phyloP scores from a whole-genome alignment of 2,329 filamentous ascomycete genomes.

The Cyphellophora europaea region DNA sequence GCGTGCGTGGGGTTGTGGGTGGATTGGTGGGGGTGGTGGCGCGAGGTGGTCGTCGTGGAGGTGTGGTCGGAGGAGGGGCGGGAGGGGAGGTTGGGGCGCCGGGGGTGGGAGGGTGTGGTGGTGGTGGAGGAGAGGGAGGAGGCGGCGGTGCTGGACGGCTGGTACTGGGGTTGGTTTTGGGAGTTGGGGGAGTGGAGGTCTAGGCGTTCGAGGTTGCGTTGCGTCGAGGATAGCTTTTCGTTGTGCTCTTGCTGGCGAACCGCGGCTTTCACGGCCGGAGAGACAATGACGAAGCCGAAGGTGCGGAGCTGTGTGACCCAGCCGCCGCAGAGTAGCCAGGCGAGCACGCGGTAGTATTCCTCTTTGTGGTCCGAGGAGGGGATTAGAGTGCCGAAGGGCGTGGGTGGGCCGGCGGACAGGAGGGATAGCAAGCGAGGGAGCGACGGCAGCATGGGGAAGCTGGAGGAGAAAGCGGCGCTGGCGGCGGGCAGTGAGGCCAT shows the following conservation, averaged over 20 bases:
- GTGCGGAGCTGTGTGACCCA: constrained; percentile 92
- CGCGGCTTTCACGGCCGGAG: constrained; percentile 71
- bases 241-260: constrained; percentile 53
- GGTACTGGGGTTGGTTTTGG: not conserved
- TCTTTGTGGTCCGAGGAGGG: constrained; percentile 81
- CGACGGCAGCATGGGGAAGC: constrained; percentile 74
- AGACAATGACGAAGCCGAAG: constrained; percentile 80
- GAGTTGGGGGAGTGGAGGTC: constrained; percentile 1
- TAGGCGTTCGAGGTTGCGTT: constrained; percentile 4
- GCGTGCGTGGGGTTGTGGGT: constrained; percentile 14
- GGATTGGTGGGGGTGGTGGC: constrained; percentile 5
- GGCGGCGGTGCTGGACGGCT: constrained; percentile 4
- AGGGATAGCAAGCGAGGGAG: constrained; percentile 80
- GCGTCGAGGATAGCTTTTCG: constrained; percentile 9
- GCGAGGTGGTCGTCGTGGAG: constrained; percentile 11
- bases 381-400: constrained; percentile 73
- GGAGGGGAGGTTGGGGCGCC: constrained; percentile 13
- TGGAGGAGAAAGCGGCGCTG: constrained; percentile 60
- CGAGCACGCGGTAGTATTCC: constrained; percentile 81
- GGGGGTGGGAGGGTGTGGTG: constrained; percentile 6
- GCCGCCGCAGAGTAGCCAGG: constrained; percentile 83
- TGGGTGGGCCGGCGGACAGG: constrained; percentile 63
- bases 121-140: not conserved
- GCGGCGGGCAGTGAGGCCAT: constrained; percentile 61
- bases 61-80: constrained; percentile 14